A percentile compares a stretch with the other conserved stretches of the same genome.
Evolutionary conservation across 768 basidiomycete species (phyloP).

Genomic region (Kwoniella bestiolae): DNA sequence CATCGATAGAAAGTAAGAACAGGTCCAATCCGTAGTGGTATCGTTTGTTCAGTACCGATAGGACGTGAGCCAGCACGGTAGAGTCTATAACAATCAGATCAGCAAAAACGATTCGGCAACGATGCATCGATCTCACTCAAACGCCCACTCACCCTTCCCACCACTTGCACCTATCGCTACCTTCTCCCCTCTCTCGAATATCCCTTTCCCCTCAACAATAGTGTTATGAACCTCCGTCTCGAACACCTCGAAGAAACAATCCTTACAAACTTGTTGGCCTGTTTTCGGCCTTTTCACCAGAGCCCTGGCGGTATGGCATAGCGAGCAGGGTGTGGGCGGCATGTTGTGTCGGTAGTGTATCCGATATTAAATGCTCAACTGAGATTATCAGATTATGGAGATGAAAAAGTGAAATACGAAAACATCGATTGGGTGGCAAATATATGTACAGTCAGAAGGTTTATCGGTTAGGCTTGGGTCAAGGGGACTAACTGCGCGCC

Average conservation of each 20-base stretch:
- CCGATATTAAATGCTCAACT: neutral
- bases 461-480: neutral
- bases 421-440: conserved; percentile 11
- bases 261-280: conserved; percentile 93
- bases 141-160: conserved; percentile 77
- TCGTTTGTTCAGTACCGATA: conserved; percentile 92
- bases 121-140: neutral
- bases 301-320: conserved; percentile 76
- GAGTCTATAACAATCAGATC: conserved; percentile 68
- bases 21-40: conserved; percentile 90
- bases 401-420: neutral
- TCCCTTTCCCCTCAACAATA: conserved; percentile 70
- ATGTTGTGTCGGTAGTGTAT: conserved; percentile 59
- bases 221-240: conserved; percentile 99
- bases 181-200: conserved; percentile 86
- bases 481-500: neutral
- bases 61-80: conserved; percentile 94
- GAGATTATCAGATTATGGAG: neutral
- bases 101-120: neutral
- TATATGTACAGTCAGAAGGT: neutral
- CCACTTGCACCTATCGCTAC: conserved; percentile 98
- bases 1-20: conserved; percentile 93
- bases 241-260: conserved; percentile 88
- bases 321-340: conserved; percentile 78
- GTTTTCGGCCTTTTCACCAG: conserved; percentile 96